Conservation (phyloP, 2,329 filamentous ascomycete species). For the Alternaria dauci region DNA sequence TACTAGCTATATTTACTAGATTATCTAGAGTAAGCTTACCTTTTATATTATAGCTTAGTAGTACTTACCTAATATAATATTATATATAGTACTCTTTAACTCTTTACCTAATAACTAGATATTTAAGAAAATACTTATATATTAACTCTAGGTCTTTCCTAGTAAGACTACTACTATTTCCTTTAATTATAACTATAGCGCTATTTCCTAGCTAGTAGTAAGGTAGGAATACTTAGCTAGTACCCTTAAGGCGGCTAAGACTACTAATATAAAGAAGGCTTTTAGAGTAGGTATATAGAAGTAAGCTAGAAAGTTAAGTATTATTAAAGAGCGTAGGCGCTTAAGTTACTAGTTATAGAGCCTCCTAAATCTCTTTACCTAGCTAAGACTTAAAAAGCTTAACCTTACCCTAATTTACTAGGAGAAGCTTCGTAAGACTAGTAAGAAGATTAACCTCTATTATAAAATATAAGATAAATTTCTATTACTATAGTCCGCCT, state of each 20-base stretch:
- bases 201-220: neutral
- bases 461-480: neutral
- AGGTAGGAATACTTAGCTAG: constrained; percentile 2
- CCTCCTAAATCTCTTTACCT: neutral
- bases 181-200: constrained; percentile 19
- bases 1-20: constrained; percentile 14
- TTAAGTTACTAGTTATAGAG: neutral
- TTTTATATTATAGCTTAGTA: constrained; percentile 13
- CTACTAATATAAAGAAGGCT: constrained; percentile 6
- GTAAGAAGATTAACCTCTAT: constrained; percentile 12
- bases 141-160: constrained; percentile 18
- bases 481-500: constrained; percentile 8
- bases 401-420: constrained; percentile 5
- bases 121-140: constrained; percentile 10
- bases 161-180: constrained; percentile 9
- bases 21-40: constrained; percentile 23
- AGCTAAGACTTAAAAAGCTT: constrained; percentile 8
- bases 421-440: constrained; percentile 10
- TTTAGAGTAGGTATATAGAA: constrained; percentile 1
- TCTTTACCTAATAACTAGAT: constrained; percentile 21
- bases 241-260: constrained; percentile 14
- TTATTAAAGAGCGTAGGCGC: neutral
- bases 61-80: neutral
- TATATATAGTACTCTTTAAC: constrained; percentile 20
- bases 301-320: neutral